Base-by-base conservation (phyloP, 371 early-diverging fungal species). In the Rhizopus arrhizus region DNA sequence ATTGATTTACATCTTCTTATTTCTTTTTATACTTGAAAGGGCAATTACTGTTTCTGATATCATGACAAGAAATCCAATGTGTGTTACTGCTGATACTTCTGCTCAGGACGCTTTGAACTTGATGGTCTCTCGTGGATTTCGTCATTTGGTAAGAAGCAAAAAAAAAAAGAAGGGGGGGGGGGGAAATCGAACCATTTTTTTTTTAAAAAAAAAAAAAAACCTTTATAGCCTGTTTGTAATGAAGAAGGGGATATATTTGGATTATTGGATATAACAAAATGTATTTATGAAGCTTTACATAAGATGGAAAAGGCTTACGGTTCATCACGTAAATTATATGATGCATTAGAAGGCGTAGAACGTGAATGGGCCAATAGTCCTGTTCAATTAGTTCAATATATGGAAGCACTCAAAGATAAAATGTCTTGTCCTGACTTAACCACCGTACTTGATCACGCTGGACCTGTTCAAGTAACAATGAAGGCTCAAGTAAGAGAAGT, bases 91-190 rank as follows among this genome's bases (percentile, higher is more conserved):
- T 41, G 90, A 91, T 74, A 86, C 89, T 40, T 82, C 85, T n/a
- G 93, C 90, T 12, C 92, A 91, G 4, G 96, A 96, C 62, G 98
- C 98, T 12, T 75, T 98, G 41, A 91, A 91, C 66, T 84, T 93
- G 58, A 97, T 98, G 98, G 95, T 96, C 10, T 82, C 84, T 15
- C 85, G 92, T 47, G 90, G 93, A 29, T 98, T 97, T 83, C 85
- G 98, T 46, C 98, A 98, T 70, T 79, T 98, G 79, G 86, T 84
- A 80, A 60, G 61, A 31, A 22, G 50, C 15, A 22, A 36, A 51
- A 42, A 22, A 22, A 22, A 2, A 22, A 22, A 22, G 22, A 22
- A 22, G 22, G 22, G 22, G 22, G 22, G 0, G 0, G 22, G 22
- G 22, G 22, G 2, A 22, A 43, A 43, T 43, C 45, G 41, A 9